Evolutionary conservation across 345 rosid genomes (phyloP).

Genomic region (Raphanus raphanistrum): DNA sequence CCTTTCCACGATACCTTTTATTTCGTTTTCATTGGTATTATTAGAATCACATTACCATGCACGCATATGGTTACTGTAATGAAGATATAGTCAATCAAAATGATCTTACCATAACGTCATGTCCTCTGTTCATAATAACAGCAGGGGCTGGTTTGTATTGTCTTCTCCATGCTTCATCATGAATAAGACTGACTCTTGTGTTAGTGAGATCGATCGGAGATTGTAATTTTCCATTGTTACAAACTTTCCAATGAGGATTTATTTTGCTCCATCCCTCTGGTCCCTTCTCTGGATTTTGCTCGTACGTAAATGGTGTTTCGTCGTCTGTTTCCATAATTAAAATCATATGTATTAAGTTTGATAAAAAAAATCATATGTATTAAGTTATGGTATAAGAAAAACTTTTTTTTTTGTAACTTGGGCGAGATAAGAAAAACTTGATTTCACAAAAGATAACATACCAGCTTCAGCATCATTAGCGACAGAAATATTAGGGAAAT

Average conservation of each 20-base stretch:
- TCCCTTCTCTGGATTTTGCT: slow-evolving; percentile 42
- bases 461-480: slow-evolving; percentile 28
- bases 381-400: not conserved
- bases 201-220: slow-evolving; percentile 63
- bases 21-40: not conserved
- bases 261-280: slow-evolving; percentile 55
- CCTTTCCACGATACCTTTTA: slow-evolving; percentile 65
- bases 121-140: slow-evolving; percentile 58
- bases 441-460: slow-evolving; percentile 8
- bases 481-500: not conserved
- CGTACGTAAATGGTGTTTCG: slow-evolving; percentile 48
- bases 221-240: slow-evolving; percentile 56
- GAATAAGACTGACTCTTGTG: slow-evolving; percentile 32
- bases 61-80: not conserved
- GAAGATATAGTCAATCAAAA: not conserved
- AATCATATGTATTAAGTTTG: not conserved
- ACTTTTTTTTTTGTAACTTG: no score
- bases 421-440: no score
- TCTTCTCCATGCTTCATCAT: slow-evolving; percentile 43
- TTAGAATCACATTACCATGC: not conserved
- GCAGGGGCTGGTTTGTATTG: slow-evolving; percentile 66
- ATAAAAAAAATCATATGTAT: not conserved
- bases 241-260: slow-evolving; percentile 52
- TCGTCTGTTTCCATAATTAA: slow-evolving; percentile 33
- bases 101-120: slow-evolving; percentile 53